Percentiles rank a stretch among this genome's conserved stretches.
These are phyloP conservation scores for Cicer pinnatifidum DNA, from an alignment of 306 rosid species.

Conservation along the genomic window DNA sequence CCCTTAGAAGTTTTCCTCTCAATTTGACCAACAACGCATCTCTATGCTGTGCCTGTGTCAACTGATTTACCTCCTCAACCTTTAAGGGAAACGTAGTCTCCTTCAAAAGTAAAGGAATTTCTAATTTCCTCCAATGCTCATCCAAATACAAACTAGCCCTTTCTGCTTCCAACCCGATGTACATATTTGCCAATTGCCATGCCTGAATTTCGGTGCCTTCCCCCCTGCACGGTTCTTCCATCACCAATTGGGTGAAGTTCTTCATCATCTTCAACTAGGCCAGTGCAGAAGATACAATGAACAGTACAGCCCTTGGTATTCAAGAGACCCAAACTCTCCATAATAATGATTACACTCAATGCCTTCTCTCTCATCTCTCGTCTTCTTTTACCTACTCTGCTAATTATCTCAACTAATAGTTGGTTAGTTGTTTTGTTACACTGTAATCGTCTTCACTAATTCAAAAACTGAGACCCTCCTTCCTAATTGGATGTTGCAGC, in stretches of 20 bases:
- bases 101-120: not conserved
- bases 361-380: not conserved
- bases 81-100: not conserved
- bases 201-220: not conserved
- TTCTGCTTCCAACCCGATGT: slow-evolving; percentile 6
- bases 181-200: not conserved
- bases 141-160: not conserved
- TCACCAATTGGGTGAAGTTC: no score
- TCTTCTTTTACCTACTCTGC: not conserved
- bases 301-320: not conserved
- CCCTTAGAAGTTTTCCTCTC: not conserved
- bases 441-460: not conserved
- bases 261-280: slow-evolving; percentile 3
- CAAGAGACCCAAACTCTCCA: not conserved
- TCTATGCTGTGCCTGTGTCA: not conserved
- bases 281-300: no score
- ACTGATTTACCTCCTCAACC: not conserved
- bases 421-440: slow-evolving; percentile 10
- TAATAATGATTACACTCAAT: not conserved
- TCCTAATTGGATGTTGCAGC: slow-evolving; percentile 9
- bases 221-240: not conserved
- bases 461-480: slow-evolving; percentile 3
- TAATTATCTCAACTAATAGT: not conserved
- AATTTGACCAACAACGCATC: not conserved
- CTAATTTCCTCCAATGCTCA: not conserved